A percentile compares a stretch with the other conserved stretches of the same genome.
Evolutionary conservation across 2,329 filamentous ascomycete genomes (phyloP).

Genomic region (Rachicladosporium sp.): DNA sequence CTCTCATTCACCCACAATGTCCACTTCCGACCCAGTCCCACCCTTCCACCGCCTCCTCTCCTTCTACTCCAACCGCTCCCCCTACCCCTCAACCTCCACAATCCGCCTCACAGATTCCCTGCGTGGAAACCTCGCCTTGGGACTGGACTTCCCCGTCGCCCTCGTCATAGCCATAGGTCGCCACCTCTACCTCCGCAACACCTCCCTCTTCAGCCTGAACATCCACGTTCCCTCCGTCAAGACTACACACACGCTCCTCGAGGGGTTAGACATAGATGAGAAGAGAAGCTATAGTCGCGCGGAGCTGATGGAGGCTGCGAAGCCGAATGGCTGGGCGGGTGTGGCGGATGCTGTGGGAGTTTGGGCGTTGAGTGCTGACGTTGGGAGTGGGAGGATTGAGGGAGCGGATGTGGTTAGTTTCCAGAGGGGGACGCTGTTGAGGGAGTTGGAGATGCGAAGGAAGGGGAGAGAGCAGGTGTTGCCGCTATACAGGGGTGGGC

Average conservation of each 20-base stretch:
- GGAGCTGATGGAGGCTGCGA: constrained; percentile 17
- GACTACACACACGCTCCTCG: constrained; percentile 17
- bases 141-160: constrained; percentile 26
- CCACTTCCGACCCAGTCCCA: constrained; percentile 7
- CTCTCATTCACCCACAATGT: constrained; percentile 2
- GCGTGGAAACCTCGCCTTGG: constrained; percentile 23
- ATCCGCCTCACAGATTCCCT: constrained; percentile 25
- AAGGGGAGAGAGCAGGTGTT: constrained; percentile 21
- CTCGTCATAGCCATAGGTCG: constrained; percentile 21
- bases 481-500: constrained; percentile 25
- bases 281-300: constrained; percentile 16
- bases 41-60: constrained; percentile 26
- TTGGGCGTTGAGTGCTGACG: constrained; percentile 22
- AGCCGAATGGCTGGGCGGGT: constrained; percentile 10
- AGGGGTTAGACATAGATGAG: constrained; percentile 21
- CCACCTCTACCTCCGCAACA: constrained; percentile 23
- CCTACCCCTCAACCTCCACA: constrained; percentile 17
- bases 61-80: constrained; percentile 23
- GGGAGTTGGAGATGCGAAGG: constrained; percentile 17
- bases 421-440: constrained; percentile 20
- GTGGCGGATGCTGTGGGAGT: constrained; percentile 21
- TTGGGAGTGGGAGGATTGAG: constrained; percentile 17
- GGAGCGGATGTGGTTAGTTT: constrained; percentile 22
- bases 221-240: constrained; percentile 23
- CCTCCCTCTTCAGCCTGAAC: constrained; percentile 19